Percentiles rank a stretch among this genome's conserved stretches.
Evolutionary conservation across 2,329 filamentous ascomycete species (phyloP).

Genomic region (Lasiodiplodia gonubiensis): DNA sequence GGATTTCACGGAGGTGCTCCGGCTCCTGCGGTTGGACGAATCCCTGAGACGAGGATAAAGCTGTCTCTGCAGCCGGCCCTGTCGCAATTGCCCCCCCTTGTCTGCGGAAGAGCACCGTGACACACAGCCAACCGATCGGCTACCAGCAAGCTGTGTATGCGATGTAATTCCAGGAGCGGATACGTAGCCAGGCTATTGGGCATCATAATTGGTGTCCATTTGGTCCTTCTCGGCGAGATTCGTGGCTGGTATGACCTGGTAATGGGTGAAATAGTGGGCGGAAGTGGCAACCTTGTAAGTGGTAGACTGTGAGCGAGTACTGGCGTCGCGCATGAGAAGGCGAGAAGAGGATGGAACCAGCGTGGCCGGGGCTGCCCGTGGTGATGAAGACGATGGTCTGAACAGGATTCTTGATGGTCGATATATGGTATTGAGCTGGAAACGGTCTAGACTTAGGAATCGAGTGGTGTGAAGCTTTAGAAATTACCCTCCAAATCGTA

Average conservation of each 20-base stretch:
- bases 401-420: not conserved
- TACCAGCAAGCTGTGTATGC: slow-evolving; percentile 37
- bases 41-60: too few species aligned
- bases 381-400: slow-evolving; percentile 30
- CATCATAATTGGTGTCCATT: slow-evolving; percentile 35
- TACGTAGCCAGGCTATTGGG: slow-evolving; percentile 32
- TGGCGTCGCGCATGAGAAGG: slow-evolving; percentile 32
- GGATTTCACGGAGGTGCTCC: too few species aligned
- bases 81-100: too few species aligned
- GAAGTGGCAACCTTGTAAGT: slow-evolving; percentile 47
- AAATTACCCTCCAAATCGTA: not conserved
- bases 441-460: not conserved
- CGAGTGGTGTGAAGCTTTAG: not conserved
- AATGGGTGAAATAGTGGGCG: slow-evolving; percentile 31
- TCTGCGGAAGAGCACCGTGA: too few species aligned
- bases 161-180: slow-evolving; percentile 11
- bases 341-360: slow-evolving; percentile 34
- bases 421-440: not conserved
- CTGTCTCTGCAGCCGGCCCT: too few species aligned
- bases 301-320: slow-evolving; percentile 29
- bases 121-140: too few species aligned
- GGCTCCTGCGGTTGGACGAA: too few species aligned
- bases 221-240: slow-evolving; percentile 36
- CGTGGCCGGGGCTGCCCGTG: slow-evolving; percentile 34
- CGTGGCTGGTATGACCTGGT: slow-evolving; percentile 24